Base-by-base conservation (phyloP, 331 rosid genomes). In the Pyracantha coccinea region DNA sequence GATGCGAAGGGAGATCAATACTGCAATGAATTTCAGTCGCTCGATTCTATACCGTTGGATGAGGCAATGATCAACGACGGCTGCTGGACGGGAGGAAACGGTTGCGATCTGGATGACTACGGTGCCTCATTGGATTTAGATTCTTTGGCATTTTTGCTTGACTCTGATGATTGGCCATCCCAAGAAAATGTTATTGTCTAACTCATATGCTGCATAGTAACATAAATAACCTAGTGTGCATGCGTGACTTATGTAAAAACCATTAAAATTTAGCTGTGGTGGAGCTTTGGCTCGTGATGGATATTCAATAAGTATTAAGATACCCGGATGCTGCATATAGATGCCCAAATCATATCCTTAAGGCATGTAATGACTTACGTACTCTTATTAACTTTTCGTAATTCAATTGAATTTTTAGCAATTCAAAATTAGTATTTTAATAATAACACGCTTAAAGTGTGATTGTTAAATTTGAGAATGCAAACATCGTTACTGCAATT, bases 101-200 rank as follows among this genome's bases (percentile, higher is more conserved):
- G 14, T 54, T 75, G 67, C 10, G 31, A 74, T 41, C 79, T 78
- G 31, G 66, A 70, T 52, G 77, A 84, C 29, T 65, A 74, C 31
- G 77, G 77, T 7, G 80, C 20, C 29, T 25, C 61, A 7, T 19
- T 74, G 53, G 83, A 77, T 74, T 60, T 81, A 50, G 88, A 84
- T 14, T 80, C 85, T 19, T 16, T 84, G 45, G 69, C 73, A 16
- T 76, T 74, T 58, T 69, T 77, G 41, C 72, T 84, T 1, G 83
- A 80, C 21, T 41, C 61, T 11, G 76, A 45, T 10, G 69, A 70
- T 7, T 80, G 81, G 83, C 66, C 77, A 0, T 68, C 65, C 47
- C 45, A 55, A 47, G 70, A 62, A 7, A 60, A 60, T 57, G 27
- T n/a, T 61, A 6, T 33, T 16, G 35, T 23, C 50, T 31, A 32